A percentile compares a stretch with the other conserved stretches of the same genome.
Conservation (phyloP, 257 asterid genomes). For the Jacaranda copaia region DNA sequence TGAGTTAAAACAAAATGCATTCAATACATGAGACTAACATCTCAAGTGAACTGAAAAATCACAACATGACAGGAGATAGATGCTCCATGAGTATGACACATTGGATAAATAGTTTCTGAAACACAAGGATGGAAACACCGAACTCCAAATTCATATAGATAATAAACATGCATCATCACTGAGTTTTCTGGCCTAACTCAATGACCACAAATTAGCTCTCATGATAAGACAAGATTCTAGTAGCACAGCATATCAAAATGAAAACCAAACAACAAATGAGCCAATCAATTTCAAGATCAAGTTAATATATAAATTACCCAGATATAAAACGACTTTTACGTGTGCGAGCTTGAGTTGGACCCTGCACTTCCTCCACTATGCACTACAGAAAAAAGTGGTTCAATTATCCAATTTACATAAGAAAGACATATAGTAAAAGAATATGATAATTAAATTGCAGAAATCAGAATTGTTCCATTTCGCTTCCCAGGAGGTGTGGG, state of each 20-base stretch:
- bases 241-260: neutral
- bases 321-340: slow-evolving; percentile 97
- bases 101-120: neutral
- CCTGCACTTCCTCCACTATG: slow-evolving; percentile 98
- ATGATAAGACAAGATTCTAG: slow-evolving; percentile 8
- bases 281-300: slow-evolving; percentile 20
- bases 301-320: slow-evolving; percentile 61
- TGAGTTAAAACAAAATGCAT: slow-evolving; percentile 1
- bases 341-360: slow-evolving; percentile 96
- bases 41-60: neutral
- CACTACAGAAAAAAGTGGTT: slow-evolving; percentile 53
- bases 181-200: neutral
- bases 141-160: neutral
- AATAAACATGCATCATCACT: neutral
- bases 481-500: neutral
- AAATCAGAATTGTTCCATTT: slow-evolving; percentile 3
- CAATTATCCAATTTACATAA: slow-evolving; percentile 6
- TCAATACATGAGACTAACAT: neutral
- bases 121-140: neutral
- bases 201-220: neutral
- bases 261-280: slow-evolving; percentile 22
- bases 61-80: slow-evolving; percentile 22
- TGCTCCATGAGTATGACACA: neutral
- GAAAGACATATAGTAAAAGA: slow-evolving; percentile 7
- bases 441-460: slow-evolving; percentile 7